Conservation (phyloP, 2,329 filamentous ascomycete species). For the Coniochaeta sp. region DNA sequence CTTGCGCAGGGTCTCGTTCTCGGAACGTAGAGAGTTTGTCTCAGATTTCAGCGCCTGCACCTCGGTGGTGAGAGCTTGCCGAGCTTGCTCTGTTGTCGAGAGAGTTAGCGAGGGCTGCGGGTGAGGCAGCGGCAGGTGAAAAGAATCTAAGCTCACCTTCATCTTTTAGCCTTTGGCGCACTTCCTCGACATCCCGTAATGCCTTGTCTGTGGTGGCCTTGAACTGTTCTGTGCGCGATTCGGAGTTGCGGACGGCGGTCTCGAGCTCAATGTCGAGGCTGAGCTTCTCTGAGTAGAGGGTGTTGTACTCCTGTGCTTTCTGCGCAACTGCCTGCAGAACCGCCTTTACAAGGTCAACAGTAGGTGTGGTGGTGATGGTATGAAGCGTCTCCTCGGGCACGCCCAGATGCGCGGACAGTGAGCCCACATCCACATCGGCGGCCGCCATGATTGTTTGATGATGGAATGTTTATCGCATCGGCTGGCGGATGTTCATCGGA, state of each 20-base stretch:
- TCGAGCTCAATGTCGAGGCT: conserved; percentile 89
- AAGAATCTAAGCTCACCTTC: conserved; percentile 56
- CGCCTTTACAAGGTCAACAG: conserved; percentile 67
- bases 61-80: conserved; percentile 72
- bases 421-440: conserved; percentile 59
- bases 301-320: conserved; percentile 78
- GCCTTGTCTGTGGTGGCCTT: conserved; percentile 78
- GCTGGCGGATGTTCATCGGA: not conserved
- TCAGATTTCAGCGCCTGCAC: conserved; percentile 71
- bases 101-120: conserved; percentile 9
- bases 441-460: conserved; percentile 45
- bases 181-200: conserved; percentile 73
- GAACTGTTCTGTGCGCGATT: conserved; percentile 74
- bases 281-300: conserved; percentile 79
- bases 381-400: conserved; percentile 59
- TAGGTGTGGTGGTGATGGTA: conserved; percentile 59
- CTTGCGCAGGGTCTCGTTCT: conserved; percentile 69
- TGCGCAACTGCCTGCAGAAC: conserved; percentile 67
- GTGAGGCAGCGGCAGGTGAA: not conserved
- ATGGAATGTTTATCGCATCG: conserved; percentile 2
- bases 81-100: conserved; percentile 58
- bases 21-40: conserved; percentile 65
- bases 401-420: conserved; percentile 65
- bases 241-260: conserved; percentile 75
- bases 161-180: conserved; percentile 72